Base-by-base conservation (phyloP, 208 protist species). In the Acanthamoeba culbertsoni region DNA sequence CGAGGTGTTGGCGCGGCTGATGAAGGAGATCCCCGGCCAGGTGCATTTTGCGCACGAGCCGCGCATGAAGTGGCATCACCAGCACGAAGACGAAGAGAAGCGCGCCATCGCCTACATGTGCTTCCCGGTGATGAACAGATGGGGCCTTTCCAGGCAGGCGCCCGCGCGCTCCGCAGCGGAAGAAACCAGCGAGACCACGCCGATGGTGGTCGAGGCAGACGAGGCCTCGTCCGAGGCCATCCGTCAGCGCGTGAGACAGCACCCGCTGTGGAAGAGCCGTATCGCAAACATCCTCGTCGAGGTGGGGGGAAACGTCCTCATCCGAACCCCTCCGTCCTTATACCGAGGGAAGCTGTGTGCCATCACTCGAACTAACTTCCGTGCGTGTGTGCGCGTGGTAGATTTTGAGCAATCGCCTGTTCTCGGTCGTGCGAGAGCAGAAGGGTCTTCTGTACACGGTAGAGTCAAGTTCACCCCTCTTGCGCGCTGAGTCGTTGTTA, bases 41-140 rank as follows among this genome's bases (percentile, higher is more conserved):
- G 35, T 90, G 26, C 62, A 4, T 40, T 68, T 62, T n/a, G 31
- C 82, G n/a, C 43, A 23, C n/a, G 82, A 71, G 46, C 43, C 82
- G 42, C 45, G 53, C 26, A 35, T 71, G 1, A 90, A 90, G 40
- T 71, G 82, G 82, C 35, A 71, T 14, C 82, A 90, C 42, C 31
- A 68, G 23, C 48, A 45, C 82, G 82, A 90, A 23, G 82, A 90
- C 73, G 73, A 84, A 35, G 82, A 90, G 26, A 31, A 40, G 1
- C 46, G 82, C 6, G 82, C 82, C 20, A 71, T 90, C 53, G 82
- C 68, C 53, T 90, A 68, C 37, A 18, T 90, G 55, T 45, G 37
- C 55, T 90, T 90, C 55, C 82, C 82, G 10, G 55, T 68, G 20
- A 71, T 90, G 55, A 90, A 90, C 82, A 45, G 82, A 18, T 90